Conservation (phyloP, 75 land plant genomes). For the Pinus albicaulis region DNA sequence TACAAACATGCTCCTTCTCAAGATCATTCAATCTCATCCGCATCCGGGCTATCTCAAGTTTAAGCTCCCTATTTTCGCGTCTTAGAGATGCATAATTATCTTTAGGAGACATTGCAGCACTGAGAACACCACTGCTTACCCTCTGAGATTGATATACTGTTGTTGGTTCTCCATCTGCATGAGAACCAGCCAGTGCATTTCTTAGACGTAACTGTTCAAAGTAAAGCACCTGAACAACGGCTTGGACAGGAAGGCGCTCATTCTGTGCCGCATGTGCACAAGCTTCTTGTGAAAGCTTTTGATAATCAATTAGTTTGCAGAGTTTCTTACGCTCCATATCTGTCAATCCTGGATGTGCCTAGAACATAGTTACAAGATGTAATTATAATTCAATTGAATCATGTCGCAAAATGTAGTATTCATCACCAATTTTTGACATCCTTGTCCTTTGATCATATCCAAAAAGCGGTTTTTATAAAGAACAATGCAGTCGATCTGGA, state of each 20-base stretch:
- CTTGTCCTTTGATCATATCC: too few species aligned
- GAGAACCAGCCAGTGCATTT: slow-evolving; percentile 53
- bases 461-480: too few species aligned
- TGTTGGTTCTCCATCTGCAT: slow-evolving; percentile 38
- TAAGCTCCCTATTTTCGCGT: slow-evolving; percentile 94
- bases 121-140: slow-evolving; percentile 68
- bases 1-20: slow-evolving; percentile 88
- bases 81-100: slow-evolving; percentile 94
- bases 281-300: slow-evolving; percentile 93
- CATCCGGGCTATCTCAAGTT: slow-evolving; percentile 88
- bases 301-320: slow-evolving; percentile 89
- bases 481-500: too few species aligned
- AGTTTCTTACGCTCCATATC: slow-evolving; percentile 79
- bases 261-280: slow-evolving; percentile 97
- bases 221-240: slow-evolving; percentile 89
- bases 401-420: background rate
- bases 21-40: slow-evolving; percentile 88
- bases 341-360: slow-evolving; percentile 86
- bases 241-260: slow-evolving; percentile 93
- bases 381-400: slow-evolving; percentile 1
- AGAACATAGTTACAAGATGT: slow-evolving; percentile 7
- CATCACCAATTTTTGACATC: too few species aligned
- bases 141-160: slow-evolving; percentile 54
- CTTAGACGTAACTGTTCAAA: slow-evolving; percentile 87
- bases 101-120: slow-evolving; percentile 76